Conservation (phyloP, 805 yeast species). For the Babjeviella inositovora region DNA sequence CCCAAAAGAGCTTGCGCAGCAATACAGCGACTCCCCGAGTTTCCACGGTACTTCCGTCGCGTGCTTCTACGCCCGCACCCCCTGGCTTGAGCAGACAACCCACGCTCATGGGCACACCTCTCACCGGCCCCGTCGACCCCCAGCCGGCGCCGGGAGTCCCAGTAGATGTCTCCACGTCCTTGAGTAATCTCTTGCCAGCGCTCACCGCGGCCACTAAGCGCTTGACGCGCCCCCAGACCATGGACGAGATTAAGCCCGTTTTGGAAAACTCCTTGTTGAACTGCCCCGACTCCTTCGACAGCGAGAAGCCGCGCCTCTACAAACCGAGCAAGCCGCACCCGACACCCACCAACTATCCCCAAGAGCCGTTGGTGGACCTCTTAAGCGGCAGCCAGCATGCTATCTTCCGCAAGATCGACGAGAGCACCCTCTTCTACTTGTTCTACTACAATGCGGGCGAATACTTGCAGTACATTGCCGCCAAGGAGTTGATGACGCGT, state of each 20-base stretch:
- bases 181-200: no score
- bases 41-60: no score
- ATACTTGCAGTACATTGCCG: slow-evolving; percentile 61
- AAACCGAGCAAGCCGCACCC: slow-evolving; percentile 77
- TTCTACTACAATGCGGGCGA: slow-evolving; percentile 64
- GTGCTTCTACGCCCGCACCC: background rate
- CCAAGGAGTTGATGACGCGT: slow-evolving; percentile 60
- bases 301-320: slow-evolving; percentile 70
- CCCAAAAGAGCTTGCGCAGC: no score
- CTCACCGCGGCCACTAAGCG: no score
- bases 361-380: slow-evolving; percentile 59
- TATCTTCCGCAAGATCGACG: slow-evolving; percentile 58
- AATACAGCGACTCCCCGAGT: no score
- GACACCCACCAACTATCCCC: slow-evolving; percentile 81
- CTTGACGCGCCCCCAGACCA: slow-evolving; percentile 32
- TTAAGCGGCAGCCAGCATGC: slow-evolving; percentile 40
- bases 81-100: slow-evolving; percentile 1
- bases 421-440: slow-evolving; percentile 81
- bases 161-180: no score
- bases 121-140: background rate
- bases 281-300: slow-evolving; percentile 88
- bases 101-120: background rate
- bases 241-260: slow-evolving; percentile 33
- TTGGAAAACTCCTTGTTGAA: slow-evolving; percentile 69
- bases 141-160: no score